Conservation (phyloP, 2,329 filamentous ascomycete species). For the Magnaporthiopsis rhizophila region DNA sequence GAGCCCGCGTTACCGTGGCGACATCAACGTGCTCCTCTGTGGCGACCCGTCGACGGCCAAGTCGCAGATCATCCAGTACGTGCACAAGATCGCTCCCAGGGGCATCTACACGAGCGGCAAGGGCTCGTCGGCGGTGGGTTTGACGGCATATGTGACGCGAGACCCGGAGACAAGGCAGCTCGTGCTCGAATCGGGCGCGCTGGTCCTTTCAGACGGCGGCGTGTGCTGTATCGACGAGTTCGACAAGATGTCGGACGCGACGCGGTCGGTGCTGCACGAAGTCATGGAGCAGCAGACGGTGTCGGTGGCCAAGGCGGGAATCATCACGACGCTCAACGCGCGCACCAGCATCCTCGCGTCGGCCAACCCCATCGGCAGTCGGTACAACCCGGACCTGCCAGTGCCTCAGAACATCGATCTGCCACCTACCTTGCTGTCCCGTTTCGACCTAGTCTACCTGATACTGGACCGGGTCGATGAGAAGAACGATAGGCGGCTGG, state of each 20-base stretch:
- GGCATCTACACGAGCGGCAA: conserved; percentile 76
- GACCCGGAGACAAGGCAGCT: conserved; percentile 75
- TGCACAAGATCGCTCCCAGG: conserved; percentile 94
- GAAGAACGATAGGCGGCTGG: conserved; percentile 76
- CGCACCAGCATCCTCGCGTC: conserved; percentile 93
- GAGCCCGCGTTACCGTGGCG: conserved; percentile 89
- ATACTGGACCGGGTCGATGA: conserved; percentile 93
- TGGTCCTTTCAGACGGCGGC: conserved; percentile 73
- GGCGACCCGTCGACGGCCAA: conserved; percentile 96
- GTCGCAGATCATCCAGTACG: conserved; percentile 87
- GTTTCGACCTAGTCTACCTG: conserved; percentile 95
- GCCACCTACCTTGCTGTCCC: conserved; percentile 85
- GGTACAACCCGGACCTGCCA: conserved; percentile 92
- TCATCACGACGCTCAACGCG: conserved; percentile 93
- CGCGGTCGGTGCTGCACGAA: conserved; percentile 75
- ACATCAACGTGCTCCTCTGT: conserved; percentile 94
- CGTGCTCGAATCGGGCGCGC: conserved; percentile 70
- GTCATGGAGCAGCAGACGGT: conserved; percentile 87
- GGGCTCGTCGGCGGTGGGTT: conserved; percentile 72
- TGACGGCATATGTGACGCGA: conserved; percentile 73
- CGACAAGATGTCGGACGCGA: conserved; percentile 76
- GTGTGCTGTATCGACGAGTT: conserved; percentile 83
- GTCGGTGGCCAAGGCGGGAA: conserved; percentile 82
- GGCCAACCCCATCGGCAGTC: conserved; percentile 94
- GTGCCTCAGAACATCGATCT: conserved; percentile 98